Conservation (phyloP, 1,284 basidiomycete species). For the Sanghuangporus weigelae region DNA sequence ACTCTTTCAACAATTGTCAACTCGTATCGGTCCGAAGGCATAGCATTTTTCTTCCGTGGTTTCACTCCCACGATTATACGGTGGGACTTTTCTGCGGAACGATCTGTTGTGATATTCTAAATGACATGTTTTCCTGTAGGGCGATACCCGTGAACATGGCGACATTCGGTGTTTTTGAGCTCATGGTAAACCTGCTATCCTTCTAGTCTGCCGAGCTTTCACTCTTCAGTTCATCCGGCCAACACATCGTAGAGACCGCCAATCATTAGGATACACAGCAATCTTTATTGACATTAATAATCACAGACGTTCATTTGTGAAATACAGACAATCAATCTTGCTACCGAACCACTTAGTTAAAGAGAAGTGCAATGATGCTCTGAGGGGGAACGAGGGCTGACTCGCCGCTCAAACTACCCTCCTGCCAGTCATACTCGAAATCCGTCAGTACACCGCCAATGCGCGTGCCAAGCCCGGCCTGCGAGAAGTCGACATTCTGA, state of each 20-base stretch:
- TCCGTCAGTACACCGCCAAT: constrained; percentile 1
- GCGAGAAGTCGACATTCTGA: constrained; percentile 4
- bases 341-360: constrained; percentile 1
- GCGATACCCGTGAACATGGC: constrained; percentile 56
- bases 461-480: constrained; percentile 1
- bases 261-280: not conserved
- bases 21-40: constrained; percentile 63
- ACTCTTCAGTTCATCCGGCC: not conserved
- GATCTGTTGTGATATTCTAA: not conserved
- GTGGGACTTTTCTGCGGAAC: constrained; percentile 34
- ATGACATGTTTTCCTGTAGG: constrained; percentile 20
- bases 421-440: constrained; percentile 3
- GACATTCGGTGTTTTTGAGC: constrained; percentile 49
- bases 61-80: constrained; percentile 75
- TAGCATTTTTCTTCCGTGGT: constrained; percentile 68
- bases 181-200: constrained; percentile 33
- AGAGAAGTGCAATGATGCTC: constrained; percentile 14
- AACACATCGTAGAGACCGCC: not conserved
- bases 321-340: too few relatives aligned
- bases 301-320: not conserved
- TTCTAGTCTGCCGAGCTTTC: constrained; percentile 14
- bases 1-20: constrained; percentile 51
- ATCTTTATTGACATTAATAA: not conserved
- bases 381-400: not conserved
- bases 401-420: not conserved